phyloP scores from a whole-genome alignment of 495 filamentous ascomycete genomes.

The Penicillium bovifimosum region DNA sequence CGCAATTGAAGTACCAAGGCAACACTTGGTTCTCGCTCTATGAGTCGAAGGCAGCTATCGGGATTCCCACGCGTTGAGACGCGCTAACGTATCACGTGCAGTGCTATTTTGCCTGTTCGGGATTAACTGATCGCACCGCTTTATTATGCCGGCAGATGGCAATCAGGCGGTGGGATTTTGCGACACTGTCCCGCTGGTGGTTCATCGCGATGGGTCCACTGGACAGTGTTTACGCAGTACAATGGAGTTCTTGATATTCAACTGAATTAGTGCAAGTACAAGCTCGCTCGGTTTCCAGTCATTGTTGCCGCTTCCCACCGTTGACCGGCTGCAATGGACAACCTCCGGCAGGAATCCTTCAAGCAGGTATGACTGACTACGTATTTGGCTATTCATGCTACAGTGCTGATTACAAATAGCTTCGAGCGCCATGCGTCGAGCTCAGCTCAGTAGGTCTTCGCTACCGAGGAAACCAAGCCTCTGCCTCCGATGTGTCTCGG shows the following conservation, averaged over 20 bases:
- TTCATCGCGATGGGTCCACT: background rate
- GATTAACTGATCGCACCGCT: constrained; percentile 15
- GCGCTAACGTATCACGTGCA: constrained; percentile 35
- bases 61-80: constrained; percentile 36
- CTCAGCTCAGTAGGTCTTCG: constrained; percentile 65
- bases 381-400: background rate
- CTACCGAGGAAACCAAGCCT: constrained; percentile 49
- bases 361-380: constrained; percentile 25
- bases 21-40: constrained; percentile 9
- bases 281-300: background rate
- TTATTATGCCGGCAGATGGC: constrained; percentile 16
- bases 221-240: background rate
- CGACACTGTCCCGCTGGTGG: constrained; percentile 1
- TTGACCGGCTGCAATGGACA: constrained; percentile 28
- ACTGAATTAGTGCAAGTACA: background rate
- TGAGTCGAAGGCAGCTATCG: constrained; percentile 11
- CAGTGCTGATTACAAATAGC: constrained; percentile 37
- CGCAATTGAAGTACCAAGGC: constrained; percentile 6
- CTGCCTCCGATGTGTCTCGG: constrained; percentile 48
- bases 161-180: constrained; percentile 11
- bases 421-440: constrained; percentile 72
- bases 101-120: constrained; percentile 8
- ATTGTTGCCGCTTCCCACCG: background rate
- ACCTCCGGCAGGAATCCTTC: constrained; percentile 37
- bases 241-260: background rate